A percentile compares a stretch with the other conserved stretches of the same genome.
Evolutionary conservation across 768 basidiomycete species (phyloP).

Genomic region (Roridomyces roridus): DNA sequence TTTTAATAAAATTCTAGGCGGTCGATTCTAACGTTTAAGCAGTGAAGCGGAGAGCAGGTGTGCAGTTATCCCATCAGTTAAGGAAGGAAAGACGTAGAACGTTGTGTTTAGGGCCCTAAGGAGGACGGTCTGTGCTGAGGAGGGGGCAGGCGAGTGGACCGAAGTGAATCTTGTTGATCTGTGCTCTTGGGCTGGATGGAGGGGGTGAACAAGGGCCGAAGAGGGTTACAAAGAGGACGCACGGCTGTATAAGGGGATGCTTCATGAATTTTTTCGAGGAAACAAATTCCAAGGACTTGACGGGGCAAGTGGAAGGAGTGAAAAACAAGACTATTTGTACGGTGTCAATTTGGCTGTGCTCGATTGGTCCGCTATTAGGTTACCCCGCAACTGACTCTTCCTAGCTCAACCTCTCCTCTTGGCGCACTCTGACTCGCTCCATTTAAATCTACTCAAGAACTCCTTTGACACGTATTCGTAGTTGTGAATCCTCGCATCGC

Average conservation of each 20-base stretch:
- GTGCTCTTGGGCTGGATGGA: conserved; percentile 53
- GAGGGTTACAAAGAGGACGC: conserved; percentile 9
- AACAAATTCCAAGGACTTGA: too few relatives aligned
- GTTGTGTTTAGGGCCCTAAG: conserved; percentile 56
- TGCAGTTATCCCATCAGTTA: conserved; percentile 65
- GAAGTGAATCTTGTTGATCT: conserved; percentile 60
- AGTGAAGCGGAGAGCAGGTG: conserved; percentile 32
- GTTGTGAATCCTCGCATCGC: conserved; percentile 53
- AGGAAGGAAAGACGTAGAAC: conserved; percentile 20
- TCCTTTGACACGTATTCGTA: conserved; percentile 51
- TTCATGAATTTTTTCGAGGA: background rate
- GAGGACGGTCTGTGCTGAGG: conserved; percentile 78
- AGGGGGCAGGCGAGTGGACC: conserved; percentile 64
- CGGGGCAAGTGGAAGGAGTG: too few relatives aligned
- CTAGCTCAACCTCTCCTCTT: conserved; percentile 1
- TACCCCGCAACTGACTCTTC: background rate
- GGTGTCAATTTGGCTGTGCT: too few relatives aligned
- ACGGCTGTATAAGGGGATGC: conserved; percentile 10
- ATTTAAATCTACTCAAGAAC: conserved; percentile 13
- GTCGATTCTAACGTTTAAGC: conserved; percentile 34
- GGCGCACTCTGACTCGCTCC: conserved; percentile 4
- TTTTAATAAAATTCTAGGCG: conserved; percentile 34
- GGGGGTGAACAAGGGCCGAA: conserved; percentile 3
- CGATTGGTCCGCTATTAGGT: background rate
- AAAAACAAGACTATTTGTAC: too few relatives aligned